These are phyloP conservation scores for Discostella pseudostelligera DNA, from an alignment of 108 stramenopile species.

Conservation along the genomic window DNA sequence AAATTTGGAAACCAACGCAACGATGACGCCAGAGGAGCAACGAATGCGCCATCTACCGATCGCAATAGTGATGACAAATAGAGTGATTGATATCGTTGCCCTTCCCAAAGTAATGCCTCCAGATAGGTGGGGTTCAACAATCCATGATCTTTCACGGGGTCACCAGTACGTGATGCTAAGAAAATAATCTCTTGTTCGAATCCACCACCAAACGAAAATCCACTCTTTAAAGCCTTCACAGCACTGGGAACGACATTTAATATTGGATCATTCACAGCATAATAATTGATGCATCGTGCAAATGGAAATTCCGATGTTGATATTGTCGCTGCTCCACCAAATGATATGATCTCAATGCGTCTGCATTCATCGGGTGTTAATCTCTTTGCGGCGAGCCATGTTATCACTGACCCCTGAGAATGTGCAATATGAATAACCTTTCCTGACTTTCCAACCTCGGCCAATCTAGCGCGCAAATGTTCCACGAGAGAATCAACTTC, in stretches of 20 bases:
- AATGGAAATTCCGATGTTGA: slow-evolving; percentile 70
- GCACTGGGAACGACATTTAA: slow-evolving; percentile 75
- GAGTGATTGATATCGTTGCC: slow-evolving; percentile 64
- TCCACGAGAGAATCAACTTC: slow-evolving; percentile 76
- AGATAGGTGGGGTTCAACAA: slow-evolving; percentile 79
- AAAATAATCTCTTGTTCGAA: slow-evolving; percentile 49
- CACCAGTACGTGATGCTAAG: slow-evolving; percentile 44
- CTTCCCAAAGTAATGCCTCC: slow-evolving; percentile 82
- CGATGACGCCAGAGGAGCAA: slow-evolving; percentile 41
- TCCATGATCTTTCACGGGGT: slow-evolving; percentile 80
- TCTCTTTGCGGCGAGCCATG: slow-evolving; percentile 70
- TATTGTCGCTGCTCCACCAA: slow-evolving; percentile 72
- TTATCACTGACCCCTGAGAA: slow-evolving; percentile 86
- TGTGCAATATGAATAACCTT: slow-evolving; percentile 86
- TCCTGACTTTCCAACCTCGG: slow-evolving; percentile 61
- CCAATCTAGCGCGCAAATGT: slow-evolving; percentile 69
- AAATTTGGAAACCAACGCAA: slow-evolving; percentile 44
- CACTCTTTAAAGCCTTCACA: slow-evolving; percentile 67
- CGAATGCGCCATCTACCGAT: slow-evolving; percentile 33
- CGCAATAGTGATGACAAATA: slow-evolving; percentile 41
- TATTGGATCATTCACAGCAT: slow-evolving; percentile 87
- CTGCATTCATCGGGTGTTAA: slow-evolving; percentile 66
- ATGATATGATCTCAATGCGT: slow-evolving; percentile 77
- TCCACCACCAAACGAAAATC: slow-evolving; percentile 52
- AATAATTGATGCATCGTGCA: slow-evolving; percentile 83